Evolutionary conservation across 176 grass and related monocot species (phyloP).

Genomic region (Triticum turgidum): DNA sequence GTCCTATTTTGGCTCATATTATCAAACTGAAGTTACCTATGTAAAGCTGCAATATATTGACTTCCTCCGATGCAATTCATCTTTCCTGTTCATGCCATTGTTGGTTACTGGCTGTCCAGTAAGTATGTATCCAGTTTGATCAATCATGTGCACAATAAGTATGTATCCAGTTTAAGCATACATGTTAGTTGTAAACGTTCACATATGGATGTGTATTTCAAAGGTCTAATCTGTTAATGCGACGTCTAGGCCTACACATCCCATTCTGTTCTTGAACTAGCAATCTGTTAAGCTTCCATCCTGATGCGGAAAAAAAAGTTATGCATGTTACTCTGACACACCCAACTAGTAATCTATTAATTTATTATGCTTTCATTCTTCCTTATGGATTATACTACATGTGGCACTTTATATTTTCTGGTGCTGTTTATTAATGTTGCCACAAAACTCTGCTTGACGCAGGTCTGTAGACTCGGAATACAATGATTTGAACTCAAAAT

Average conservation of each 20-base stretch:
- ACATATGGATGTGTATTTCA: neutral
- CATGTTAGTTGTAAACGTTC: neutral
- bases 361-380: neutral
- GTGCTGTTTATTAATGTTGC: slow-evolving; percentile 32
- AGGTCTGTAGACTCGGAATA: slow-evolving; percentile 78
- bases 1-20: neutral
- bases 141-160: neutral
- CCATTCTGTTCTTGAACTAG: slow-evolving; percentile 3
- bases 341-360: neutral
- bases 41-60: neutral
- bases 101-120: neutral
- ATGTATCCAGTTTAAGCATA: neutral
- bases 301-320: neutral
- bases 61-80: neutral
- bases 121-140: neutral
- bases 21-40: slow-evolving; percentile 19
- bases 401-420: neutral
- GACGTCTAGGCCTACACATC: neutral
- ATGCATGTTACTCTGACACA: neutral
- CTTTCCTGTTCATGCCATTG: neutral
- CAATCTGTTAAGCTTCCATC: slow-evolving; percentile 1
- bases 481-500: slow-evolving; percentile 84
- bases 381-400: neutral
- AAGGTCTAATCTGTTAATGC: neutral
- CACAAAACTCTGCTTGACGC: slow-evolving; percentile 5